Base-by-base conservation (phyloP, 2,329 filamentous ascomycete genomes). In the Calonectria honghensis region DNA sequence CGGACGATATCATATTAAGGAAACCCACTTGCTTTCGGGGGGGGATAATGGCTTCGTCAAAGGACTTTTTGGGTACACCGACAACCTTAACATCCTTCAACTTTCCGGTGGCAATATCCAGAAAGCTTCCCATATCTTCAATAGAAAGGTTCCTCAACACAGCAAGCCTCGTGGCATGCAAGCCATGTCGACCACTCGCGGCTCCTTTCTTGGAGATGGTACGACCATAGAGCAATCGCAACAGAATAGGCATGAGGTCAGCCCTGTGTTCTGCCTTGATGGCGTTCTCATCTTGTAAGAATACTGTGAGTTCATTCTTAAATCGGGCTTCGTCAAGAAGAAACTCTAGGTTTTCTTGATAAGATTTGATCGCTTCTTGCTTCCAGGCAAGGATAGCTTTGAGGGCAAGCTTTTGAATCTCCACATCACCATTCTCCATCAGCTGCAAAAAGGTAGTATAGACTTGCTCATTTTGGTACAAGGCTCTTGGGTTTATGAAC, bases 321-420 rank as follows among this genome's bases (percentile, higher is more conserved):
- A 98, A 98, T 64, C 95, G 91, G 31, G 94, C 93, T 76, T 98
- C 97, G 78, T 99, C 97, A 11, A 98, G 90, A 2, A 99, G 88
- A 79, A 95, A 96, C 75, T 95, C 90, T 31, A 99, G 86, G 79
- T 96, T 95, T 79, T 98, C 96, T 80, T 96, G 92, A 81, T 98
- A 98, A 0, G 93, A 90, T 74, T 90, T 90, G 65, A 99, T 88
- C 11, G 90, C 92, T 2, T 93, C 89, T 73, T 94, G 91, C 83
- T 98, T 98, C 96, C 97, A 99, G 0, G 95, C 92, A 68, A 98
- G 89, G 10, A 99, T 91, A 11, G 94, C 94, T 83, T 96, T 96
- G 45, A 99, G 89, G 0, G 96, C 93, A 59, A 93, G 91, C 78
- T 94, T 96, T 83, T 99, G 97, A 20, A 98, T 91, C 78, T 98